These are phyloP conservation scores for Starmerella stellata DNA, from an alignment of 805 yeast species.

Conservation along the genomic window DNA sequence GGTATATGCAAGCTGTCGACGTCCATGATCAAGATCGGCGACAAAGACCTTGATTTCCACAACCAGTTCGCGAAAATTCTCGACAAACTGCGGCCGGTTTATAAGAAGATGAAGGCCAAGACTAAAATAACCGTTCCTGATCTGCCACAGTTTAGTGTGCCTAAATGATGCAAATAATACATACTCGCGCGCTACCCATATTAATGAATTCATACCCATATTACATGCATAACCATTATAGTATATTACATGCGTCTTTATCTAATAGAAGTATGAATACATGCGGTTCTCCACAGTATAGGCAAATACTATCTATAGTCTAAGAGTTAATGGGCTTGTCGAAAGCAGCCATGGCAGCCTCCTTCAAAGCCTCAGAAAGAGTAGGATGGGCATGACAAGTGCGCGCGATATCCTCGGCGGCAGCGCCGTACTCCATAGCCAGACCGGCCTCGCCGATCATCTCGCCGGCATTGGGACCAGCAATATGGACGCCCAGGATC, in stretches of 20 bases:
- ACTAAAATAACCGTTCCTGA: neutral
- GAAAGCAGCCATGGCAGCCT: conserved; percentile 85
- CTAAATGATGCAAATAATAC: too few relatives aligned
- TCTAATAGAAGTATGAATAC: too few relatives aligned
- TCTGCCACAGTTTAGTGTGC: too few relatives aligned
- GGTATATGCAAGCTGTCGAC: neutral
- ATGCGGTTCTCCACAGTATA: too few relatives aligned
- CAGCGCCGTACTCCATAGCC: conserved; percentile 97
- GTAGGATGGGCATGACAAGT: conserved; percentile 99
- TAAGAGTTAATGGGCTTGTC: conserved; percentile 81
- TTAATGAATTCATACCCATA: too few relatives aligned
- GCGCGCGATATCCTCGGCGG: conserved; percentile 93
- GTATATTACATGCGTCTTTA: too few relatives aligned
- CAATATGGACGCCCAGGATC: conserved; percentile 87
- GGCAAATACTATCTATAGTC: conserved; percentile 3
- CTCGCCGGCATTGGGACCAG: conserved; percentile 98
- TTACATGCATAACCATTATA: too few relatives aligned
- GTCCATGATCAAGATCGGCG: neutral
- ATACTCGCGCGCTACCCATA: too few relatives aligned
- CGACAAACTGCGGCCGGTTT: neutral
- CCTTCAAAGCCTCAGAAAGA: conserved; percentile 91
- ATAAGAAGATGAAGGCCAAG: neutral
- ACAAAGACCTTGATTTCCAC: neutral
- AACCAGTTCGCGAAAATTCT: neutral
- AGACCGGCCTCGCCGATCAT: conserved; percentile 97